Evolutionary conservation across 1,284 basidiomycete genomes (phyloP).

Genomic region (Heliocybe sulcata): DNA sequence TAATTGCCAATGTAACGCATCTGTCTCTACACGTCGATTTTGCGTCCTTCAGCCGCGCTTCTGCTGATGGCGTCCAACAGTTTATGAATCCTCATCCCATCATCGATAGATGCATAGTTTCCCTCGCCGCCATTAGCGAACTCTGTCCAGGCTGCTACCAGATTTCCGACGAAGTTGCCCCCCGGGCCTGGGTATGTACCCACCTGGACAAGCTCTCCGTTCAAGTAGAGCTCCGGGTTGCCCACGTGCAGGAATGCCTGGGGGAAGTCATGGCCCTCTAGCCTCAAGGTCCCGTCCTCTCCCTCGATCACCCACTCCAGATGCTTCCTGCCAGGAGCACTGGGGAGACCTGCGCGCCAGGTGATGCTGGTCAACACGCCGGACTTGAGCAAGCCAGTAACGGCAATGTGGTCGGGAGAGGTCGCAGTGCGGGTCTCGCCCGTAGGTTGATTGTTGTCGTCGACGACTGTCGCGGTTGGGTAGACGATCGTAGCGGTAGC

Average conservation of each 20-base stretch:
- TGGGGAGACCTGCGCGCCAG: not conserved
- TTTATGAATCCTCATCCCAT: not conserved
- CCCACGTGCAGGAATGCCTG: not conserved
- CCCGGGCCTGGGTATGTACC: not conserved
- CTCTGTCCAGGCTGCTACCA: conserved; percentile 3
- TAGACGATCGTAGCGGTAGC: conserved; percentile 5
- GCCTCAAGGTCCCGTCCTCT: conserved; percentile 10
- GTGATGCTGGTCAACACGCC: conserved; percentile 3
- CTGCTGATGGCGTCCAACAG: not conserved
- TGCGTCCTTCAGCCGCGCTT: not conserved
- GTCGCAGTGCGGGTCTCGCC: not conserved
- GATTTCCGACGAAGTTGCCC: conserved; percentile 5
- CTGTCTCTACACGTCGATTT: not conserved
- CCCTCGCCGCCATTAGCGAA: conserved; percentile 3
- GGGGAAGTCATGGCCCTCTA: conserved; percentile 4
- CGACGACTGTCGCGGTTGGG: not conserved
- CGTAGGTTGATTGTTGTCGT: not conserved
- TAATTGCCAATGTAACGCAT: too few relatives aligned
- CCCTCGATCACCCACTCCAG: conserved; percentile 12
- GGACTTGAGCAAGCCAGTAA: conserved; percentile 5
- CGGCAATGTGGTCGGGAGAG: conserved; percentile 3
- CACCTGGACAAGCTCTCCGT: conserved; percentile 9
- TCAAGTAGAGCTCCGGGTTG: conserved; percentile 9
- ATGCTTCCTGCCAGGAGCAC: not conserved
- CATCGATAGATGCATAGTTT: not conserved